A percentile compares a stretch with the other conserved stretches of the same genome.
phyloP scores from a whole-genome alignment of 2,329 filamentous ascomycete species.

The Xylariaceae sp. region DNA sequence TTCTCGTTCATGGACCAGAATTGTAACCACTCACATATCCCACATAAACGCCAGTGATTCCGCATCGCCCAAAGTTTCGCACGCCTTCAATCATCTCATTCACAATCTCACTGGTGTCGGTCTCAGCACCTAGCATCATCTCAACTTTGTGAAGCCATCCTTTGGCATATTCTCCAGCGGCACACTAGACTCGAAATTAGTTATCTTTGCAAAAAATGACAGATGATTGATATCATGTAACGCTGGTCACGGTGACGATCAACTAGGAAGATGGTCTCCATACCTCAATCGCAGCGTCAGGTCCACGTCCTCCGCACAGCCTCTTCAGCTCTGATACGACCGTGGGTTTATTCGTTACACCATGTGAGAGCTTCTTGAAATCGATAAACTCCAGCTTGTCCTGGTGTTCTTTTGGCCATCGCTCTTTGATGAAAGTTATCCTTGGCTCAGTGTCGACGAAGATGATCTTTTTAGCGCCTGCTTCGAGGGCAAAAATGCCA shows the following conservation, averaged over 20 bases:
- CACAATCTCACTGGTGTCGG: slow-evolving; percentile 77
- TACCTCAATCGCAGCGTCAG: slow-evolving; percentile 60
- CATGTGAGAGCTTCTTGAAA: slow-evolving; percentile 58
- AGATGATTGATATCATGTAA: too few relatives aligned
- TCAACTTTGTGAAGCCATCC: slow-evolving; percentile 60
- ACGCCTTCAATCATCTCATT: slow-evolving; percentile 80
- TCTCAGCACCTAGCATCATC: slow-evolving; percentile 66
- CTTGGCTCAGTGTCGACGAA: slow-evolving; percentile 73
- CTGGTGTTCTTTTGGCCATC: slow-evolving; percentile 48
- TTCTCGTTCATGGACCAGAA: not conserved
- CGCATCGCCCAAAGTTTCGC: slow-evolving; percentile 68
- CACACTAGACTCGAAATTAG: slow-evolving; percentile 45
- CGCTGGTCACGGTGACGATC: too few relatives aligned
- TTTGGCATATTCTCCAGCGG: slow-evolving; percentile 60
- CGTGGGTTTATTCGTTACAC: slow-evolving; percentile 56
- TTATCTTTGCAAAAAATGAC: too few relatives aligned
- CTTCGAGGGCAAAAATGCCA: slow-evolving; percentile 69
- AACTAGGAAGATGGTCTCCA: slow-evolving; percentile 1
- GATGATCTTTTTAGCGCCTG: slow-evolving; percentile 73
- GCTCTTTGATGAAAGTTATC: slow-evolving; percentile 64
- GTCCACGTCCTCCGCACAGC: slow-evolving; percentile 67
- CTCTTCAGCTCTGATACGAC: slow-evolving; percentile 73
- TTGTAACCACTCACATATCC: slow-evolving; percentile 47
- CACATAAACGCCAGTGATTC: slow-evolving; percentile 70
- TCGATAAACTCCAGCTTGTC: slow-evolving; percentile 66